Conservation (phyloP, 306 rosid genomes). For the Vachellia pachyceras region DNA sequence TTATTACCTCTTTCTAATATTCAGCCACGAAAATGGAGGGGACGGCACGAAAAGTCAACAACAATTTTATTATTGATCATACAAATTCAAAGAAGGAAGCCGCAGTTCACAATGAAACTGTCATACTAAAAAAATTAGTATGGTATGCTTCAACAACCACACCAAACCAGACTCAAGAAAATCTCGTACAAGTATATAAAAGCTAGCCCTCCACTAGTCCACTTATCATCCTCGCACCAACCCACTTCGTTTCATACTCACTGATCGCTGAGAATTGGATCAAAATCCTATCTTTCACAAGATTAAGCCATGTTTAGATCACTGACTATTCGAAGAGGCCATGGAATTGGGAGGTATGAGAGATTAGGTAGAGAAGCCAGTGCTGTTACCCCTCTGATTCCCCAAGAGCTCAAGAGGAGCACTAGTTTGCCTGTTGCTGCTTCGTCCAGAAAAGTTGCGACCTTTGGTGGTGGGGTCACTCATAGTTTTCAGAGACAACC, state of each 20-base stretch:
- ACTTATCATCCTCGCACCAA: conserved; percentile 27
- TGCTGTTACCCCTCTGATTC: conserved; percentile 28
- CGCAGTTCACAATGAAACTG: conserved; percentile 24
- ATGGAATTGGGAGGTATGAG: conserved; percentile 51
- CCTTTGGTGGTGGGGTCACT: conserved; percentile 28
- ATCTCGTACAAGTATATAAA: conserved; percentile 26
- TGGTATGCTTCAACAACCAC: neutral
- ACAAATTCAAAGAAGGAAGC: conserved; percentile 29
- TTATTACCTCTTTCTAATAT: neutral
- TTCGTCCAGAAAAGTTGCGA: conserved; percentile 20
- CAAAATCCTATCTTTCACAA: neutral
- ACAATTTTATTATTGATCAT: neutral
- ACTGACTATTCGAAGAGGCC: conserved; percentile 45
- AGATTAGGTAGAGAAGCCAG: conserved; percentile 50
- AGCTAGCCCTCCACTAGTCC: neutral
- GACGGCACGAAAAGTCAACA: conserved; percentile 43
- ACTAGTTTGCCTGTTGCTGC: conserved; percentile 48
- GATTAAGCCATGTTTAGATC: conserved; percentile 60
- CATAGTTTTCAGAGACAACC: conserved; percentile 52
- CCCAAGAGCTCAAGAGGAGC: conserved; percentile 57
- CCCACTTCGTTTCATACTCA: conserved; percentile 30
- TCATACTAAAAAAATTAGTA: neutral
- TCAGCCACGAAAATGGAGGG: conserved; percentile 11
- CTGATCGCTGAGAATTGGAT: neutral
- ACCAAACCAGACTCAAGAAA: conserved; percentile 27